These are phyloP conservation scores for Apostasia ramifera DNA, from an alignment of 106 monocot genomes.

Conservation along the genomic window DNA sequence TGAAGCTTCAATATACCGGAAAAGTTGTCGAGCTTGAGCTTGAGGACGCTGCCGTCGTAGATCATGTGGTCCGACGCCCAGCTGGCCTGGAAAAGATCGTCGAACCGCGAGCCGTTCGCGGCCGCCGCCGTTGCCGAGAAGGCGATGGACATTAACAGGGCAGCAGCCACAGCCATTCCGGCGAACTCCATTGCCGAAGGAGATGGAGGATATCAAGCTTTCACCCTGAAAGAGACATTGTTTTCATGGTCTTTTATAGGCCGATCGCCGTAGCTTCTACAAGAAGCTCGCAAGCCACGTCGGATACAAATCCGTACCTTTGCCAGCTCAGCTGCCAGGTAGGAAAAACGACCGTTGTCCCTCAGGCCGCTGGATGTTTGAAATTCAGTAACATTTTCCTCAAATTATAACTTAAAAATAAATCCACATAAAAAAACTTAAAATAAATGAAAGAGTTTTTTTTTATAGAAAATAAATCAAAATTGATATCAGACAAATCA, in stretches of 20 bases:
- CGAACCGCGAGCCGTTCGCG: slow-evolving; percentile 20
- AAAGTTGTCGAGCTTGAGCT: slow-evolving; percentile 60
- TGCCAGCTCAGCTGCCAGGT: background rate
- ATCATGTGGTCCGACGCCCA: slow-evolving; percentile 75
- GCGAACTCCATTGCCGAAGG: background rate
- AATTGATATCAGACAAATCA: no score
- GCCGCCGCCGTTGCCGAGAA: background rate
- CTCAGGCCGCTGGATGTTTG: no score
- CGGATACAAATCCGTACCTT: background rate
- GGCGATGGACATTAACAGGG: background rate
- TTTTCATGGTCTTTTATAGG: background rate
- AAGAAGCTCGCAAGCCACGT: slow-evolving; percentile 1
- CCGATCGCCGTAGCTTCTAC: background rate
- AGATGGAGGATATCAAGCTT: background rate
- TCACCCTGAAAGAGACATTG: background rate
- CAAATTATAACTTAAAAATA: no score
- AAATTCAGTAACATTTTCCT: no score
- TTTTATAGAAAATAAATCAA: no score
- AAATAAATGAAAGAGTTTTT: no score
- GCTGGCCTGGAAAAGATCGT: slow-evolving; percentile 61
- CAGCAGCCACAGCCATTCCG: background rate
- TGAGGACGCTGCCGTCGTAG: slow-evolving; percentile 42
- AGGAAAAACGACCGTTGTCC: background rate
- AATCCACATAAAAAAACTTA: no score
- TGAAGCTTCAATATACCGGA: slow-evolving; percentile 28